Evolutionary conservation across 2,329 filamentous ascomycete species (phyloP).

Genomic region (Chrysoporthe puriensis): DNA sequence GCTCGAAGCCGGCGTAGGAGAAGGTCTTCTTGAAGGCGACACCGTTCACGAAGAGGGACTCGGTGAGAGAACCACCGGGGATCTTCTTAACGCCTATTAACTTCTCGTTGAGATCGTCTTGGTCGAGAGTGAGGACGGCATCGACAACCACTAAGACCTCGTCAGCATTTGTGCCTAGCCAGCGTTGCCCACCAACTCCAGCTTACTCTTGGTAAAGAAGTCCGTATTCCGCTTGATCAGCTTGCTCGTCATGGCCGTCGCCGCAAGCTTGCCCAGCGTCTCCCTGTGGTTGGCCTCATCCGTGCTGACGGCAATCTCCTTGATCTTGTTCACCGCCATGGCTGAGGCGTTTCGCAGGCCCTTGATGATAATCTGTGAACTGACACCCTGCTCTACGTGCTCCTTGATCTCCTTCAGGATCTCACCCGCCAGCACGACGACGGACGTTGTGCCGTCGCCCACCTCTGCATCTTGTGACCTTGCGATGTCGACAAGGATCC

Average conservation of each 20-base stretch:
- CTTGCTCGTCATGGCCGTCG: constrained; percentile 99
- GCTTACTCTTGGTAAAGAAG: constrained; percentile 95
- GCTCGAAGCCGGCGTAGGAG: constrained; percentile 97
- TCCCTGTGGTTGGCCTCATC: constrained; percentile 83
- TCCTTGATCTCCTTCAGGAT: constrained; percentile 97
- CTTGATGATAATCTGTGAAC: constrained; percentile 97
- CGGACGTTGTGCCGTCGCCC: constrained; percentile 95
- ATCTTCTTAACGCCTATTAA: constrained; percentile 99
- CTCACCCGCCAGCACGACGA: constrained; percentile 96
- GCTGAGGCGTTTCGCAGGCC: constrained; percentile 83
- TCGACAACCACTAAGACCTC: constrained; percentile 84
- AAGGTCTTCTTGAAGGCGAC: constrained; percentile 99
- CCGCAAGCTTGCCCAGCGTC: constrained; percentile 86
- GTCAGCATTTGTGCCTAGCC: constrained; percentile 31
- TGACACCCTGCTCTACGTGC: constrained; percentile 94
- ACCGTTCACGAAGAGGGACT: constrained; percentile 95
- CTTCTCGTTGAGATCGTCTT: constrained; percentile 96
- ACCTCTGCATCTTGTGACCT: constrained; percentile 99
- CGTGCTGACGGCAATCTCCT: constrained; percentile 91
- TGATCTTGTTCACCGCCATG: constrained; percentile 98
- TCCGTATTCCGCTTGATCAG: constrained; percentile 95
- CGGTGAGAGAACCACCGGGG: constrained; percentile 91
- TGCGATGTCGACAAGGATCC: constrained; percentile 97
- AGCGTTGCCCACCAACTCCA: constrained; percentile 14
- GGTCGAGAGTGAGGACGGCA: constrained; percentile 91